Conservation (phyloP, 768 basidiomycete species). For the Leccinum fibrillosum region DNA sequence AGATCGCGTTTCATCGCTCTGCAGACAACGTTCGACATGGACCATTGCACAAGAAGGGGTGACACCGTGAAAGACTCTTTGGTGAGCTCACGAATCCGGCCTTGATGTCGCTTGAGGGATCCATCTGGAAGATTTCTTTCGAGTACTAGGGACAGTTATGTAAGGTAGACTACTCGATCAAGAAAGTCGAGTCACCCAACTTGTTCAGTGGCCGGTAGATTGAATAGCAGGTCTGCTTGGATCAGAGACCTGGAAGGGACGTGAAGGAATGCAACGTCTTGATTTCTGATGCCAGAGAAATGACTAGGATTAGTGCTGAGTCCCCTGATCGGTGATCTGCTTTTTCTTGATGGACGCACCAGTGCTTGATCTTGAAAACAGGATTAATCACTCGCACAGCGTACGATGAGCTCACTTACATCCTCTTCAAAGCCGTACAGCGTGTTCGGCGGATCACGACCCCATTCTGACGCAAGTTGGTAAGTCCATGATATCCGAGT, state of each 20-base stretch:
- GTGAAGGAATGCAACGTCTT: slow-evolving; percentile 85
- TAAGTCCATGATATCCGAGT: background rate
- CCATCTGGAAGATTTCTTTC: slow-evolving; percentile 28
- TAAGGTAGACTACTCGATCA: background rate
- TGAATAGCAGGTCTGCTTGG: slow-evolving; percentile 80
- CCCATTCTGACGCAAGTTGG: slow-evolving; percentile 44
- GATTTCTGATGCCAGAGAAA: slow-evolving; percentile 68
- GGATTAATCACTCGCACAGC: background rate
- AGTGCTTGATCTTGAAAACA: slow-evolving; percentile 43
- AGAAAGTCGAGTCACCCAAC: slow-evolving; percentile 27
- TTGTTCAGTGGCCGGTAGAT: slow-evolving; percentile 78
- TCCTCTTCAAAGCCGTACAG: slow-evolving; percentile 80
- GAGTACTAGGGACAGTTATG: slow-evolving; percentile 32
- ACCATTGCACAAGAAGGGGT: background rate
- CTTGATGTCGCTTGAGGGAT: slow-evolving; percentile 28
- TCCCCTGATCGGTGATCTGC: background rate
- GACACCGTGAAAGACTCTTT: slow-evolving; percentile 18
- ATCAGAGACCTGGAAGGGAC: slow-evolving; percentile 66
- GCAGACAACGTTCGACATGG: background rate
- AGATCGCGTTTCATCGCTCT: slow-evolving; percentile 57
- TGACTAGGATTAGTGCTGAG: slow-evolving; percentile 39
- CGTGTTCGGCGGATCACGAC: slow-evolving; percentile 57
- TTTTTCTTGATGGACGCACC: slow-evolving; percentile 30
- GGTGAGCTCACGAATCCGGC: slow-evolving; percentile 31
- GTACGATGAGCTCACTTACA: slow-evolving; percentile 27